Evolutionary conservation across 331 rosid species (phyloP), one percentile per base, ranked within the genome.

Genomic region (Rosa hybrid): DNA sequence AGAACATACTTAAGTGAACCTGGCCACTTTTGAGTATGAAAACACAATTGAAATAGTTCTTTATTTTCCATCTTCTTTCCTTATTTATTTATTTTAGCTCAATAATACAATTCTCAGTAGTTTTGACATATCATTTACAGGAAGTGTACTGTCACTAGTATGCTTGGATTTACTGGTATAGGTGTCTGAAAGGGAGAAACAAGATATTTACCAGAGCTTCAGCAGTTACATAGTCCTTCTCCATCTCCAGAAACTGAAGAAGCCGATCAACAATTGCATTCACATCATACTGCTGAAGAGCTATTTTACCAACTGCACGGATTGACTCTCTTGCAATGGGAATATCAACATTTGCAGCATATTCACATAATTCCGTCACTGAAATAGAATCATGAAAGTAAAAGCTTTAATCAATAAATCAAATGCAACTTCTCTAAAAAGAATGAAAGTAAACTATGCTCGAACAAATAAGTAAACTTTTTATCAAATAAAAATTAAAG

Each of bases 251-350:
- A 90, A 96, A 96, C 88, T 96, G 99, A 62, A 96, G 94, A 87
- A 96, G 99, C 79, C 99, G 88, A 72, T 96, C 99, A 64, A 96
- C 99, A 79, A 96, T 96, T 48, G 99, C 99, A 85, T 96, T 96
- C 86, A 96, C 98, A 78, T 96, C 99, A 89, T 96, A 96, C 84
- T 96, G 99, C 85, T 96, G 98, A 76, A 96, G 86, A 69, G 99
- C 99, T 84, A 96, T 96, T 86, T 93, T 96, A 84, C 99, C 99
- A 73, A 96, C 99, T 80, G 99, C 99, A 73, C 98, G 97, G 76
- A 96, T 92, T 4, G 99, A 96, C 86, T 96, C 99, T 87, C 99
- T 91, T 84, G 99, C 99, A 87, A 96, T 96, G 70, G 99, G 99
- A 84, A 96, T 96, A 83, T 96, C 99, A 82, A 96, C 99, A 88